Evolutionary conservation across 1,284 basidiomycete species (phyloP).

Genomic region (Takashimella koratensis): DNA sequence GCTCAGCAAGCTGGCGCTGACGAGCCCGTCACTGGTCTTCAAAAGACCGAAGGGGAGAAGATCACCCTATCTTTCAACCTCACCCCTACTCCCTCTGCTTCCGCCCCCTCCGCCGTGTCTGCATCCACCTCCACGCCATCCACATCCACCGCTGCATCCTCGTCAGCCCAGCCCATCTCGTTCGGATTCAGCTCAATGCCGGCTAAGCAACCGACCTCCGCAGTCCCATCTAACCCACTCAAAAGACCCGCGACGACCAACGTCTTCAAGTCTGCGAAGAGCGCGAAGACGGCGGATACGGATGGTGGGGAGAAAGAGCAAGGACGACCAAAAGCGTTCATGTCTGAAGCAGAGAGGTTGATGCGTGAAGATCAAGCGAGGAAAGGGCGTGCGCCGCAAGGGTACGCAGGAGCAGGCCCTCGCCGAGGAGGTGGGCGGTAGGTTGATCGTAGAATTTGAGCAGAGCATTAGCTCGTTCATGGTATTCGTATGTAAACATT

Average conservation of each 20-base stretch:
- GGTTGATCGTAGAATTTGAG: neutral
- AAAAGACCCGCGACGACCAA: constrained; percentile 56
- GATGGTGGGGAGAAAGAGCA: constrained; percentile 47
- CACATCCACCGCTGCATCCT: constrained; percentile 4
- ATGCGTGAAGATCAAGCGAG: constrained; percentile 83
- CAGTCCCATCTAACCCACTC: constrained; percentile 34
- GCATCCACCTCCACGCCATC: constrained; percentile 7
- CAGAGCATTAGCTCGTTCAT: neutral
- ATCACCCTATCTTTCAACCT: constrained; percentile 44
- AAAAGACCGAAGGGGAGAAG: constrained; percentile 60
- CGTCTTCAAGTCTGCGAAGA: constrained; percentile 57
- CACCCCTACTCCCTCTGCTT: constrained; percentile 32
- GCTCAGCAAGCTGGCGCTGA: constrained; percentile 33
- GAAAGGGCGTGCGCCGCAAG: constrained; percentile 49
- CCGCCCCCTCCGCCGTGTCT: constrained; percentile 15
- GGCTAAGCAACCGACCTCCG: neutral
- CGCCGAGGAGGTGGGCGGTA: neutral
- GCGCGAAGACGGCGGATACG: constrained; percentile 54
- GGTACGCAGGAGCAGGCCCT: neutral
- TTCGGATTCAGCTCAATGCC: constrained; percentile 2
- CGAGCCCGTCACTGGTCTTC: constrained; percentile 58
- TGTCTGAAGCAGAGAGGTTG: constrained; percentile 77
- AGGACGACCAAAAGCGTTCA: constrained; percentile 52
- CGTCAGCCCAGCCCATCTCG: constrained; percentile 5
- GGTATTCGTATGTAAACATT: neutral